phyloP scores from a whole-genome alignment of 352 stramenopile genomes.

The Pilasporangium apinafurcum region DNA sequence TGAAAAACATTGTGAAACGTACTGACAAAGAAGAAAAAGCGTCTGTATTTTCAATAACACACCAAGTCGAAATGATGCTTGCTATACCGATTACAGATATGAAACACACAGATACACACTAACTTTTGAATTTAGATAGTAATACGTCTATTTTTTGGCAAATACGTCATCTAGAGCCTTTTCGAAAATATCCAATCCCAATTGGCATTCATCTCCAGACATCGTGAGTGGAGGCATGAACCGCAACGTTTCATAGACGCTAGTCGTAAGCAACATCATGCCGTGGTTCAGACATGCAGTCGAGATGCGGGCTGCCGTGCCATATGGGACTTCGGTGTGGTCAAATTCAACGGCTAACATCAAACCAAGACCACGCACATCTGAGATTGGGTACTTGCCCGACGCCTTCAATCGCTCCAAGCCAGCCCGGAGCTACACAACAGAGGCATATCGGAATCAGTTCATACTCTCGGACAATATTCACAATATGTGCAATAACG shows the following conservation, averaged over 20 bases:
- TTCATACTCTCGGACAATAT: too few relatives aligned
- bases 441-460: conserved; percentile 18
- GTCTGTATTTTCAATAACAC: too few relatives aligned
- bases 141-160: too few relatives aligned
- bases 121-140: too few relatives aligned
- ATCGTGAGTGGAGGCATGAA: conserved; percentile 92
- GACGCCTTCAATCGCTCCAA: conserved; percentile 73
- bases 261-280: conserved; percentile 90
- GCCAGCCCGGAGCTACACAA: conserved; percentile 64
- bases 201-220: conserved; percentile 57
- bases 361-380: conserved; percentile 89
- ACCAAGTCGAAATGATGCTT: too few relatives aligned
- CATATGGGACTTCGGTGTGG: conserved; percentile 29
- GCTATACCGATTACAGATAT: too few relatives aligned
- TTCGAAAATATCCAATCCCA: conserved; percentile 55
- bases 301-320: conserved; percentile 69
- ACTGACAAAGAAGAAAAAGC: too few relatives aligned
- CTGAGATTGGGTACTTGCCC: conserved; percentile 68
- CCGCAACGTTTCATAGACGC: conserved; percentile 88
- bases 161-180: conserved; percentile 46
- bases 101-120: too few relatives aligned
- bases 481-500: too few relatives aligned
- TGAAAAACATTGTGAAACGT: too few relatives aligned
- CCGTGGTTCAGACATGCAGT: conserved; percentile 79
- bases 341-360: conserved; percentile 93